A percentile compares a stretch with the other conserved stretches of the same genome.
These are phyloP conservation scores for Taphrina wiesneri DNA, from an alignment of 1,139 yeast species.

Conservation along the genomic window DNA sequence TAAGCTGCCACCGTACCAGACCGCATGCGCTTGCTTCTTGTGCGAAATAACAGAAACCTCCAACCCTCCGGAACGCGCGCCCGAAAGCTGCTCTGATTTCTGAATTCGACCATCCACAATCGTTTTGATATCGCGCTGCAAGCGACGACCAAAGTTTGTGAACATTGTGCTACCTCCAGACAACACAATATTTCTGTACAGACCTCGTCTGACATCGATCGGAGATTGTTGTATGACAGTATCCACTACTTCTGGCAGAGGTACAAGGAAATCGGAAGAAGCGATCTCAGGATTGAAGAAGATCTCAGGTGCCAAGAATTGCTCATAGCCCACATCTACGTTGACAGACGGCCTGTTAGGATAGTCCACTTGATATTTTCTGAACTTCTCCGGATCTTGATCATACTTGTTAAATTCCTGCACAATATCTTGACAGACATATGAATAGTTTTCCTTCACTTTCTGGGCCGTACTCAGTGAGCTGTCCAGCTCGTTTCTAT, in stretches of 20 bases:
- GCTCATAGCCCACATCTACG: constrained; percentile 95
- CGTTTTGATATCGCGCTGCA: constrained; percentile 88
- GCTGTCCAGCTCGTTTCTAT: constrained; percentile 93
- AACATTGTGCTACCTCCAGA: constrained; percentile 99
- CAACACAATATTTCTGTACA: constrained; percentile 76
- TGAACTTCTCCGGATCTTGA: constrained; percentile 90
- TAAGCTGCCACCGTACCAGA: constrained; percentile 98
- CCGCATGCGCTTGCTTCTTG: constrained; percentile 96
- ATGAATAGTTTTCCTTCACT: constrained; percentile 93
- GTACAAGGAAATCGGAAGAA: constrained; percentile 90
- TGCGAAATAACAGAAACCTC: constrained; percentile 97
- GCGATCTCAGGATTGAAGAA: constrained; percentile 98
- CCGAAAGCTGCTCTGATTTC: constrained; percentile 70
- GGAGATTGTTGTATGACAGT: constrained; percentile 94
- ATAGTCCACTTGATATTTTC: constrained; percentile 87
- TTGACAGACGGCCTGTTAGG: constrained; percentile 57
- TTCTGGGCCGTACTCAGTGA: constrained; percentile 93
- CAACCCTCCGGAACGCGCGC: constrained; percentile 86
- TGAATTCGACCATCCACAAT: constrained; percentile 88
- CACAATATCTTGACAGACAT: constrained; percentile 96
- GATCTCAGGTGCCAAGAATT: constrained; percentile 97
- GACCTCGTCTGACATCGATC: constrained; percentile 94
- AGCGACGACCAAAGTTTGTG: constrained; percentile 94
- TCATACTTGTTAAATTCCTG: constrained; percentile 94
- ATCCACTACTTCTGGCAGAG: constrained; percentile 92